phyloP scores from a whole-genome alignment of 176 grass and related monocot species.

The Carex myosuroides region DNA sequence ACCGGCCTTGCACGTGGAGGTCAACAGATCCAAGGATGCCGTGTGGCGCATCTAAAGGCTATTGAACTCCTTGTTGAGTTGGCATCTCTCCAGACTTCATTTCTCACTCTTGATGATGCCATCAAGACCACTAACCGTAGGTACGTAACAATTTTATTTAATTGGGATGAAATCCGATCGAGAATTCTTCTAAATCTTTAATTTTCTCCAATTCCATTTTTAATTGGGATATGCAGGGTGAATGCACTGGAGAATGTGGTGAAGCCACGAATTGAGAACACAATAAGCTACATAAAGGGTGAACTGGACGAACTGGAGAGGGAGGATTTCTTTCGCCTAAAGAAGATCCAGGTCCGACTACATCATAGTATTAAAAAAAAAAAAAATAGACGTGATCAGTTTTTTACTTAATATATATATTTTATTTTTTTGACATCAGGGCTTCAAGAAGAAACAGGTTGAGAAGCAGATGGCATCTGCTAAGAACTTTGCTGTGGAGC shows the following conservation, averaged over 20 bases:
- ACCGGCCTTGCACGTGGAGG: conserved; percentile 60
- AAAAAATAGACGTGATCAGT: too few relatives aligned
- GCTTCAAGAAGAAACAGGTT: conserved; percentile 46
- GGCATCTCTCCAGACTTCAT: conserved; percentile 76
- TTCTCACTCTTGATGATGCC: conserved; percentile 72
- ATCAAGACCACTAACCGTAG: conserved; percentile 76
- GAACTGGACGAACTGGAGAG: conserved; percentile 82
- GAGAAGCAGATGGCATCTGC: conserved; percentile 41
- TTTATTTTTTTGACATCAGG: conserved; percentile 15
- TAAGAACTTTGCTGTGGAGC: conserved; percentile 33
- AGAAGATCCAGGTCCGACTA: conserved; percentile 43
- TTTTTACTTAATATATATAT: too few relatives aligned
- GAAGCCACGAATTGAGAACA: conserved; percentile 69
- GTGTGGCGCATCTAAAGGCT: conserved; percentile 39
- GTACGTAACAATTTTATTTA: background rate
- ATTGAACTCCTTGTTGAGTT: conserved; percentile 71
- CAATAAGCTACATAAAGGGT: conserved; percentile 50
- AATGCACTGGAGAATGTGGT: conserved; percentile 78
- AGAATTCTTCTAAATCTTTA: too few relatives aligned
- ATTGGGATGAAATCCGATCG: too few relatives aligned
- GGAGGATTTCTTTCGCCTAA: conserved; percentile 87
- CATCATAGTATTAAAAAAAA: too few relatives aligned
- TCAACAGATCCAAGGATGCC: conserved; percentile 65
- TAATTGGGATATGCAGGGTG: conserved; percentile 15
- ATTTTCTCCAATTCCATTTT: too few relatives aligned